Percentiles rank a stretch among this genome's conserved stretches.
These are phyloP conservation scores for Tetrahymena thermophila DNA, from an alignment of 73 alveolate genomes.

Conservation along the genomic window DNA sequence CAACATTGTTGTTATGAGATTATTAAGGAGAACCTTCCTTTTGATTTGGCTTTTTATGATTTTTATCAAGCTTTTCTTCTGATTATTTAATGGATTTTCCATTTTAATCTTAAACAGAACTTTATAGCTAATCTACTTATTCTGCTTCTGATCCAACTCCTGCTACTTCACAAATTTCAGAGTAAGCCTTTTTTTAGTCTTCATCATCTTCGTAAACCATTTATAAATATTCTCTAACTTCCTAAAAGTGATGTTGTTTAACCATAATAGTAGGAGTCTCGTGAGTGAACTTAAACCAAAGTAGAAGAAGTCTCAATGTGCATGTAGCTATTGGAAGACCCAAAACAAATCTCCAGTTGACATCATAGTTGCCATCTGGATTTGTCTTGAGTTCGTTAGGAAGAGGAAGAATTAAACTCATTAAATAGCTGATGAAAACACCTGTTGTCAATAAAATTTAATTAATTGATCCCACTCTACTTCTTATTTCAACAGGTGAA, in stretches of 20 bases:
- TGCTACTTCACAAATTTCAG: background rate
- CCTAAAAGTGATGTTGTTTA: background rate
- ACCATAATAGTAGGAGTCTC: background rate
- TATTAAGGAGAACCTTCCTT: background rate
- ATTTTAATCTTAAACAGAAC: background rate
- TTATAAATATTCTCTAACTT: background rate
- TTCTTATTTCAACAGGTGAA: background rate
- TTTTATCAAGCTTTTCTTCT: background rate
- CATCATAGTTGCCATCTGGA: background rate
- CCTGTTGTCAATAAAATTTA: background rate
- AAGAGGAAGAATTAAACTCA: background rate
- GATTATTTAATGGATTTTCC: background rate
- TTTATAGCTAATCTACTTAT: background rate
- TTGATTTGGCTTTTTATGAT: background rate
- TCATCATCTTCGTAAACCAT: background rate
- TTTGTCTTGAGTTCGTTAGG: background rate
- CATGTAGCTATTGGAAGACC: background rate
- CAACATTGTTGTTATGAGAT: background rate
- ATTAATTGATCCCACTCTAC: background rate
- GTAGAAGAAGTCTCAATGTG: background rate
- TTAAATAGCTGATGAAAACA: background rate
- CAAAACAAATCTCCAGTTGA: background rate
- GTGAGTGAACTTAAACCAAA: background rate
- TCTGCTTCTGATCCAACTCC: background rate
- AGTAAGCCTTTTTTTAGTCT: background rate